Conservation (phyloP, 306 rosid genomes). For the Glycyrrhiza uralensis region DNA sequence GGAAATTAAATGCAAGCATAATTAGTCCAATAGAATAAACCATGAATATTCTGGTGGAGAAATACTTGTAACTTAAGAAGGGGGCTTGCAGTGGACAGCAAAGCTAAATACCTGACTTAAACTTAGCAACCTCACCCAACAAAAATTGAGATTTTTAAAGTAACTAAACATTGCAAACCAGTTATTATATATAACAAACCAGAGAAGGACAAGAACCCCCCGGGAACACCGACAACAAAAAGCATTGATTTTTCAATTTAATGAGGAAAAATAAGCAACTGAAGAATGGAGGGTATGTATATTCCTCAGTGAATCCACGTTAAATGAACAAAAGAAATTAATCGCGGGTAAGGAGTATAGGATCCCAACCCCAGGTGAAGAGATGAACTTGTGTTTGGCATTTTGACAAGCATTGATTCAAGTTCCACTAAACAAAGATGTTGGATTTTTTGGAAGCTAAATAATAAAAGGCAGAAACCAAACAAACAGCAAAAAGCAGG, state of each 20-base stretch:
- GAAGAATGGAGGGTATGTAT: neutral
- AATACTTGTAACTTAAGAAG: neutral
- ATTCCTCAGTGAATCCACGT: neutral
- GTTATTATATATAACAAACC: neutral
- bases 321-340: neutral
- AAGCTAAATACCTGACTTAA: no score
- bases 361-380: slow-evolving; percentile 10
- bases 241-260: neutral
- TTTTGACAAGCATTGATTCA: slow-evolving; percentile 5
- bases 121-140: neutral
- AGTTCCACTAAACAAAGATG: neutral
- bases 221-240: neutral
- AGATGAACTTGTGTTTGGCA: neutral
- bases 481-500: neutral
- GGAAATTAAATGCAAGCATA: neutral
- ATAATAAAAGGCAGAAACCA: neutral
- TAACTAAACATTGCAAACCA: neutral
- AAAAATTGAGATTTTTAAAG: slow-evolving; percentile 13
- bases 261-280: neutral
- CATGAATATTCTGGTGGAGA: neutral
- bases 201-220: neutral
- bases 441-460: neutral
- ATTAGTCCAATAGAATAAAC: slow-evolving; percentile 6
- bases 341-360: neutral
- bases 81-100: neutral